phyloP scores from a whole-genome alignment of 2,329 filamentous ascomycete species.

The Fusarium falciforme region DNA sequence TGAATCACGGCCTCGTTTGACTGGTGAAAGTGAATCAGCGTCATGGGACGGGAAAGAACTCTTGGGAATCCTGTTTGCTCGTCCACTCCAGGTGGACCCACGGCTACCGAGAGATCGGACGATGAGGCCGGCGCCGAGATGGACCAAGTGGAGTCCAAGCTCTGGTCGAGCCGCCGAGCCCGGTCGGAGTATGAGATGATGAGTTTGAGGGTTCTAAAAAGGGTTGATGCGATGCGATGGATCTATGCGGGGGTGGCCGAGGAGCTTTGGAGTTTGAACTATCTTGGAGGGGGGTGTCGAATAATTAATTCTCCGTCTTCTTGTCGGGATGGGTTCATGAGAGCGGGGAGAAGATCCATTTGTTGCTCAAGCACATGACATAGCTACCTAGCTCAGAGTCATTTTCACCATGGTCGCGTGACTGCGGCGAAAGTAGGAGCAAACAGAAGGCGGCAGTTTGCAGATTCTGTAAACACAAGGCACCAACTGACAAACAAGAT shows the following conservation, averaged over 20 bases:
- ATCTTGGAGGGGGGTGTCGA: neutral
- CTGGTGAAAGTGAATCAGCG: slow-evolving; percentile 36
- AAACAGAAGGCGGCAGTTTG: slow-evolving; percentile 13
- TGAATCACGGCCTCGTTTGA: slow-evolving; percentile 33
- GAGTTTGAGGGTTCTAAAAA: neutral
- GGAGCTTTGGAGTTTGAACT: neutral
- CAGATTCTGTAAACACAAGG: slow-evolving; percentile 2
- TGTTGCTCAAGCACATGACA: slow-evolving; percentile 35
- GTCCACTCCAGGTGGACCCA: slow-evolving; percentile 42
- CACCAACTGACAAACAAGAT: neutral
- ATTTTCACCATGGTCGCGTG: slow-evolving; percentile 28
- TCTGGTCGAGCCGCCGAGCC: slow-evolving; percentile 17
- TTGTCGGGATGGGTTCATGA: slow-evolving; percentile 25
- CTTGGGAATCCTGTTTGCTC: slow-evolving; percentile 36
- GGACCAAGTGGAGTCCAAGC: slow-evolving; percentile 29
- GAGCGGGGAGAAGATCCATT: slow-evolving; percentile 36
- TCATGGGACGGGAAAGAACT: slow-evolving; percentile 37
- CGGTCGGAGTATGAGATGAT: neutral
- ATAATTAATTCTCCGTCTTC: neutral
- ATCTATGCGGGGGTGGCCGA: neutral
- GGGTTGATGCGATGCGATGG: neutral
- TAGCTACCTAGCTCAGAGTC: neutral
- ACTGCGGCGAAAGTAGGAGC: slow-evolving; percentile 15
- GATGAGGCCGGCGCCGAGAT: slow-evolving; percentile 43
- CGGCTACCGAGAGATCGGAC: slow-evolving; percentile 42